Evolutionary conservation across 2,329 filamentous ascomycete genomes (phyloP), one percentile per base, ranked within the genome.

Genomic region (Microdochium trichocladiopsis): DNA sequence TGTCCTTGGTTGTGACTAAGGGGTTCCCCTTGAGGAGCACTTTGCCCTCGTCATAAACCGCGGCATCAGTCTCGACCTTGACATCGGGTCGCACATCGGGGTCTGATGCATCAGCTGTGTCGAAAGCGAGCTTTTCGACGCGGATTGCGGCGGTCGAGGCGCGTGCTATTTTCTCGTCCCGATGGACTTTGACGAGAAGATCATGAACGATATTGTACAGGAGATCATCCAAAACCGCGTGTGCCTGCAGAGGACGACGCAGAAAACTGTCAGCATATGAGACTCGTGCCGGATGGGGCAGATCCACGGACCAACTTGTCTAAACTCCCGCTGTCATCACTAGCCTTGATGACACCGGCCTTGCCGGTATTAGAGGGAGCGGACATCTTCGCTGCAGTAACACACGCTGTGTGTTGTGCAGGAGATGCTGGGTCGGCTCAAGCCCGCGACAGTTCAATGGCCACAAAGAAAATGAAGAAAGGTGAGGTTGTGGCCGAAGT

Each of bases 131-230:
- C 62, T 85, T 83, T 68, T 86, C 82, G 62, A 85, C 78, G 48
- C 76, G 73, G 59, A 86, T 84, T 57, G 83, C 77, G 61, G 86
- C 78, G 55, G 86, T 79, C 57, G 80, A 71, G 60, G 83, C 83
- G 66, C 86, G 83, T 51, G 88, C 82, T 57, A 83, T 80, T 73
- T 92, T 92, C 71, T 93, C 89, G 59, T 88, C 80, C 58, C 86
- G 86, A 67, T 93, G 89, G 41, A 83, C 84, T 66, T 88, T 82
- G 62, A 90, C 77, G 57, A 90, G 75, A 50, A 90, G 76, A 65
- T 89, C 86, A 67, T 88, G 85, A 59, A 92, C 78, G 62, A 92
- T 80, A 67, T 89, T 91, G 72, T 87, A 84, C 56, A 93, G 73
- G 52, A 86, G 71, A 63, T 92, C 87, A 62, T 91, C 86, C 62